phyloP scores from a whole-genome alignment of 1,139 yeast genomes.

The Lodderomyces oxycetoniae region DNA sequence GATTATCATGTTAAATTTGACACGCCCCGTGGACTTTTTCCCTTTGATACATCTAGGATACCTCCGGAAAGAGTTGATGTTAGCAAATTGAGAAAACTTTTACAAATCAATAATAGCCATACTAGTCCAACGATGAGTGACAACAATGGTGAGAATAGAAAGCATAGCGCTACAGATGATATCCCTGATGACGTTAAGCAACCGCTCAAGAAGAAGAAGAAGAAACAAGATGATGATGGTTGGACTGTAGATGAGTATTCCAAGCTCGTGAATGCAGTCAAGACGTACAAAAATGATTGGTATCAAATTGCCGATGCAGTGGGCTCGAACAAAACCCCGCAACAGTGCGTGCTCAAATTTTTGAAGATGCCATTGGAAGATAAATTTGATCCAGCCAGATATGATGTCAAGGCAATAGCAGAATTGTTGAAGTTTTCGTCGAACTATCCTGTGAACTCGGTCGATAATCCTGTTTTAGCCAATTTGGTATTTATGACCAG shows the following conservation, averaged over 20 bases:
- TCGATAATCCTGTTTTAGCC: constrained; percentile 90
- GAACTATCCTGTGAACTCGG: constrained; percentile 75
- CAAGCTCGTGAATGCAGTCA: constrained; percentile 57
- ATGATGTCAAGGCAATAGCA: constrained; percentile 45
- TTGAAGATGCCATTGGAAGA: constrained; percentile 82
- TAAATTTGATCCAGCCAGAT: constrained; percentile 47
- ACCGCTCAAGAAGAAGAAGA: constrained; percentile 5
- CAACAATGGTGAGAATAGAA: constrained; percentile 7
- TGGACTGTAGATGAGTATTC: constrained; percentile 67
- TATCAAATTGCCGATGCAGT: constrained; percentile 60
- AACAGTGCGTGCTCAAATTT: constrained; percentile 77
- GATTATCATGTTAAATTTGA: constrained; percentile 70
- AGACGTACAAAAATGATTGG: constrained; percentile 67
- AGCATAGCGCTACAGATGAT: constrained; percentile 7
- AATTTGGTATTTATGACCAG: constrained; percentile 84
- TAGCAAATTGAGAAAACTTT: constrained; percentile 45
- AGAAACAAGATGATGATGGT: constrained; percentile 32
- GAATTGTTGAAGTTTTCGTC: constrained; percentile 75
- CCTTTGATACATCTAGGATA: constrained; percentile 74
- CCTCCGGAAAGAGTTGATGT: constrained; percentile 54
- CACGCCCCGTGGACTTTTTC: constrained; percentile 92
- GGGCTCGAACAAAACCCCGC: constrained; percentile 60
- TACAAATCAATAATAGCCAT: constrained; percentile 9
- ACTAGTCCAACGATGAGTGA: constrained; percentile 3
- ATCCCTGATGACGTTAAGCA: background rate